A percentile compares a stretch with the other conserved stretches of the same genome.
Evolutionary conservation across 805 yeast genomes (phyloP).

Genomic region (Yarrowia sp.): DNA sequence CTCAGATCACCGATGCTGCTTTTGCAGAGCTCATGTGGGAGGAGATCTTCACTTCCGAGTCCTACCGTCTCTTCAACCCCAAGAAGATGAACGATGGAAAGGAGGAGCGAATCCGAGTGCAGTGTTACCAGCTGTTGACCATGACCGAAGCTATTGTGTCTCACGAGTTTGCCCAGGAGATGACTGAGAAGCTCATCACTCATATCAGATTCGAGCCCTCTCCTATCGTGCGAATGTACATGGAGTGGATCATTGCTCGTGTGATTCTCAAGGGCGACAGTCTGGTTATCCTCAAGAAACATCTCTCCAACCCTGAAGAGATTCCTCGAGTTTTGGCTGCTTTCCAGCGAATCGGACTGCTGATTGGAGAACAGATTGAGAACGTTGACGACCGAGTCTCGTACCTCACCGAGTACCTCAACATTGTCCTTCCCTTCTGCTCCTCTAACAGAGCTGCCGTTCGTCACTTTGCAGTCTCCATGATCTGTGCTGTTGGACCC

Average conservation of each 20-base stretch:
- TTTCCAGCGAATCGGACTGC: slow-evolving; percentile 66
- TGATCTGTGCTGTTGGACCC: slow-evolving; percentile 67
- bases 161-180: not conserved
- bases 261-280: slow-evolving; percentile 47
- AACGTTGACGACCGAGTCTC: slow-evolving; percentile 43
- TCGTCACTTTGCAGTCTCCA: slow-evolving; percentile 83
- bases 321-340: slow-evolving; percentile 65
- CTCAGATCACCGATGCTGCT: slow-evolving; percentile 6
- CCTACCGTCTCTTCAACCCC: slow-evolving; percentile 58
- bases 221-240: slow-evolving; percentile 73
- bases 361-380: slow-evolving; percentile 58
- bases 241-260: slow-evolving; percentile 78
- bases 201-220: slow-evolving; percentile 70
- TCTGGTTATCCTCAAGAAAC: slow-evolving; percentile 10
- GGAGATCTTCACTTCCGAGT: slow-evolving; percentile 51
- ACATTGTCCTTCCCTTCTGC: slow-evolving; percentile 68
- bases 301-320: slow-evolving; percentile 45
- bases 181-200: slow-evolving; percentile 42
- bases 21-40: slow-evolving; percentile 42
- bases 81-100: slow-evolving; percentile 66
- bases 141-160: slow-evolving; percentile 45
- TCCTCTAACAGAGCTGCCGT: slow-evolving; percentile 82
- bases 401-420: slow-evolving; percentile 55
- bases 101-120: slow-evolving; percentile 72
- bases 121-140: slow-evolving; percentile 61